A percentile compares a stretch with the other conserved stretches of the same genome.
Evolutionary conservation across 2,329 filamentous ascomycete species (phyloP).

Genomic region (Diaporthe longicolla): DNA sequence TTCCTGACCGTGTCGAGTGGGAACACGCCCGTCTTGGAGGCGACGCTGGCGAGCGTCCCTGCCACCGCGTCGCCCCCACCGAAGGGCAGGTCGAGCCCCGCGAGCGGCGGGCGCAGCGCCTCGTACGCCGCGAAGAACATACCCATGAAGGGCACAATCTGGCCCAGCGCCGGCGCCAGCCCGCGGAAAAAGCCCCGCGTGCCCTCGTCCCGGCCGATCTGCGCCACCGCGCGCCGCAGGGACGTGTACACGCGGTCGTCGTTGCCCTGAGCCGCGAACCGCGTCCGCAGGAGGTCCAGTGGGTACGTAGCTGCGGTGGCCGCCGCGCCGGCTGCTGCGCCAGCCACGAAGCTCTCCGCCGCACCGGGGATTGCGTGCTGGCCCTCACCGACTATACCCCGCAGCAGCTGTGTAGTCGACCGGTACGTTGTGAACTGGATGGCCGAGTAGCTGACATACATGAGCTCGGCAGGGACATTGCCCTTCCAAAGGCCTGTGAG

Average conservation of each 20-base stretch:
- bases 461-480: slow-evolving; percentile 93
- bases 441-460: slow-evolving; percentile 93
- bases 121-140: slow-evolving; percentile 96
- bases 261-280: slow-evolving; percentile 94
- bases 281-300: slow-evolving; percentile 90
- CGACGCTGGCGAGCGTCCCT: slow-evolving; percentile 82
- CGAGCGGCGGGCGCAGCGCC: slow-evolving; percentile 73
- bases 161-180: slow-evolving; percentile 82
- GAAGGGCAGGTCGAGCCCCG: slow-evolving; percentile 71
- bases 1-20: slow-evolving; percentile 94
- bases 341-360: slow-evolving; percentile 86
- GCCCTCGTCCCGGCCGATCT: slow-evolving; percentile 85
- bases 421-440: slow-evolving; percentile 93
- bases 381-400: slow-evolving; percentile 54
- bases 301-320: slow-evolving; percentile 92
- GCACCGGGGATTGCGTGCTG: slow-evolving; percentile 68
- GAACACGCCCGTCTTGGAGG: slow-evolving; percentile 92
- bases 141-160: slow-evolving; percentile 97
- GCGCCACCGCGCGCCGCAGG: slow-evolving; percentile 75
- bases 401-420: slow-evolving; percentile 77
- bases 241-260: slow-evolving; percentile 81
- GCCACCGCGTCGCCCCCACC: slow-evolving; percentile 88
- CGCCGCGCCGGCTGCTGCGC: slow-evolving; percentile 84
- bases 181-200: slow-evolving; percentile 88
- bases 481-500: slow-evolving; percentile 95